phyloP scores from a whole-genome alignment of 75 land plant genomes.

The Gnetum montanum region DNA sequence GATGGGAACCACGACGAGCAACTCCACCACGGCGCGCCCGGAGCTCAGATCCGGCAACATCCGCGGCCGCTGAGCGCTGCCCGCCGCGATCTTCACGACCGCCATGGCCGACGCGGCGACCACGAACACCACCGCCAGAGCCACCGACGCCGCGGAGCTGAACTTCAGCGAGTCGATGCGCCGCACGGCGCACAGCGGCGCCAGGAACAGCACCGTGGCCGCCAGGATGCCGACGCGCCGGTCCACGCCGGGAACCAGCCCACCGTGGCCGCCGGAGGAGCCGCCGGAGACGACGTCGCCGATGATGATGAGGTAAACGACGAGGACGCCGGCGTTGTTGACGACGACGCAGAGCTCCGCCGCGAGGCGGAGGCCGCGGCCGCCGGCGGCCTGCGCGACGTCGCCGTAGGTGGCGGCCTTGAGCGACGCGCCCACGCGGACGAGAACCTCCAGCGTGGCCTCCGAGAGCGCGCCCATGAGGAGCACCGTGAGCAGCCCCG shows the following conservation, averaged over 20 bases:
- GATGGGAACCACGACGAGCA: slow-evolving; percentile 89
- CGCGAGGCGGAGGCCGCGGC: slow-evolving; percentile 32
- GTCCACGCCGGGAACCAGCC: slow-evolving; percentile 64
- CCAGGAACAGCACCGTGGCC: slow-evolving; percentile 44
- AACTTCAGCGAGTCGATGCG: slow-evolving; percentile 81
- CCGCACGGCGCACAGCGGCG: slow-evolving; percentile 61
- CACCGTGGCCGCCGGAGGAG: slow-evolving; percentile 56
- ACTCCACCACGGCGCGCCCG: slow-evolving; percentile 57
- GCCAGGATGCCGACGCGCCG: slow-evolving; percentile 52
- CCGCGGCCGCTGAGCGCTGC: slow-evolving; percentile 44
- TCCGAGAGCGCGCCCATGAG: slow-evolving; percentile 86
- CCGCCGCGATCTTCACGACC: slow-evolving; percentile 55
- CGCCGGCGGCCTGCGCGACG: slow-evolving; percentile 55
- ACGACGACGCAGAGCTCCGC: slow-evolving; percentile 82
- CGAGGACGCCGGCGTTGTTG: slow-evolving; percentile 83
- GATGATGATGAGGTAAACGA: slow-evolving; percentile 88
- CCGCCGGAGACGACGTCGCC: slow-evolving; percentile 94
- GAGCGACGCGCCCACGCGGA: slow-evolving; percentile 33
- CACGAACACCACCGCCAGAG: slow-evolving; percentile 81
- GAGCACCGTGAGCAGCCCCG: slow-evolving; percentile 50
- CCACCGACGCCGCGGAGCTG: slow-evolving; percentile 87
- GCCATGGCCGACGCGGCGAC: slow-evolving; percentile 53
- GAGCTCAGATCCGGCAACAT: slow-evolving; percentile 69
- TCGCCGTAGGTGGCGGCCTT: slow-evolving; percentile 77
- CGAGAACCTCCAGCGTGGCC: slow-evolving; percentile 67